Conservation (phyloP, 2,329 filamentous ascomycete species). For the Pseudogymnoascus sp. region DNA sequence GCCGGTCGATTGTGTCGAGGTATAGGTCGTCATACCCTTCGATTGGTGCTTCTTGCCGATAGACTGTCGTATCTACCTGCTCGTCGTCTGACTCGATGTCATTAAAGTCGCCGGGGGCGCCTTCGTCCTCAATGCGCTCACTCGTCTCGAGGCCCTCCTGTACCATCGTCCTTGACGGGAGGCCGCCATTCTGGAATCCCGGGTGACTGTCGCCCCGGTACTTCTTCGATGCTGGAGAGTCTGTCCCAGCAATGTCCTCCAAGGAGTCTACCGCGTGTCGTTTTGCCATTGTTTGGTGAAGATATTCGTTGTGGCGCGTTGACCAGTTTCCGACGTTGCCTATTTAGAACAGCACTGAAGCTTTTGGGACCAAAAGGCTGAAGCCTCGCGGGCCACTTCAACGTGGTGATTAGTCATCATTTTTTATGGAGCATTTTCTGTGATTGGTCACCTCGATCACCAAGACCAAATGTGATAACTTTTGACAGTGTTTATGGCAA, state of each 20-base stretch:
- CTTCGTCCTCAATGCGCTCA: slow-evolving; percentile 21
- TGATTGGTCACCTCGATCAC: background rate
- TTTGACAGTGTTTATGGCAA: background rate
- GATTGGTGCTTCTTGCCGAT: slow-evolving; percentile 69
- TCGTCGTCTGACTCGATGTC: slow-evolving; percentile 30
- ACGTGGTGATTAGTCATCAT: background rate
- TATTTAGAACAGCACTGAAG: background rate
- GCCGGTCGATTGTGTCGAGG: slow-evolving; percentile 91
- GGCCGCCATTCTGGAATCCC: slow-evolving; percentile 23
- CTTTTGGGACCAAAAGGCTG: slow-evolving; percentile 5
- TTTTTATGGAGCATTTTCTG: background rate
- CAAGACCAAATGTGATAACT: background rate
- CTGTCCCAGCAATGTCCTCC: slow-evolving; percentile 48
- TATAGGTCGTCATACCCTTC: slow-evolving; percentile 94
- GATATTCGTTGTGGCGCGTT: background rate
- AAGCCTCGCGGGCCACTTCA: slow-evolving; percentile 5
- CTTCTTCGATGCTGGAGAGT: slow-evolving; percentile 54
- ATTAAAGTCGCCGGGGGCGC: slow-evolving; percentile 24
- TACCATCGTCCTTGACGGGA: slow-evolving; percentile 25
- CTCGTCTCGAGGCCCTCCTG: slow-evolving; percentile 14
- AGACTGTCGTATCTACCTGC: slow-evolving; percentile 27
- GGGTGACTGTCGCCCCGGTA: slow-evolving; percentile 40
- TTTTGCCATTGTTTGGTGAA: slow-evolving; percentile 40
- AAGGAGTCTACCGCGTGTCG: slow-evolving; percentile 55
- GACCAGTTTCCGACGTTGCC: slow-evolving; percentile 2